These are phyloP conservation scores for Atractiella rhizophila DNA, from an alignment of 768 basidiomycete genomes.

Conservation along the genomic window DNA sequence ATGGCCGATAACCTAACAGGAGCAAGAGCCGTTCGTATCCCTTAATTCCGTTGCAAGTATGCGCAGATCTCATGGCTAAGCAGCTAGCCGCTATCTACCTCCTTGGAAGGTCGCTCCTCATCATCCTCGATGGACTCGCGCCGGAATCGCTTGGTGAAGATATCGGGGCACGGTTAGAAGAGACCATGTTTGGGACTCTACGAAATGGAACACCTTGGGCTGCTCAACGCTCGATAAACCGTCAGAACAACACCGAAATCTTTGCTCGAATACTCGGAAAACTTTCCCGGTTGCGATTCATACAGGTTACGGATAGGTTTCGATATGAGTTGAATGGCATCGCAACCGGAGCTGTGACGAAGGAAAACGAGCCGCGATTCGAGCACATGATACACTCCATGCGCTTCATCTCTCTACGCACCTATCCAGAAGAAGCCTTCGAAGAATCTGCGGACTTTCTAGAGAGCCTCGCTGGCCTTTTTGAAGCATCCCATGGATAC, in stretches of 20 bases:
- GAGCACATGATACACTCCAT: constrained; percentile 65
- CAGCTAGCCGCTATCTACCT: constrained; percentile 68
- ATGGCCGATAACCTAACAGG: constrained; percentile 18
- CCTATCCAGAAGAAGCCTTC: constrained; percentile 78
- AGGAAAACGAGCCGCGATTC: constrained; percentile 54
- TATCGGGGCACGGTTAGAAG: constrained; percentile 56
- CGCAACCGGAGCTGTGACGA: constrained; percentile 45
- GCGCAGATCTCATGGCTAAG: no score
- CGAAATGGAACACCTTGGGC: not conserved
- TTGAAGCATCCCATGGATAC: constrained; percentile 56
- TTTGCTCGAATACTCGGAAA: constrained; percentile 65
- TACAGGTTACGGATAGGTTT: constrained; percentile 80
- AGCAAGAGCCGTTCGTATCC: constrained; percentile 28
- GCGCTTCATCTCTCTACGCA: constrained; percentile 27
- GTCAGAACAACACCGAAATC: constrained; percentile 52
- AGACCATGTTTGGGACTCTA: constrained; percentile 67
- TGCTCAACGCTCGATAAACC: constrained; percentile 42
- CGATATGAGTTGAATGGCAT: constrained; percentile 51
- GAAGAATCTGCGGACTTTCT: constrained; percentile 83
- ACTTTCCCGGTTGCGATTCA: constrained; percentile 37
- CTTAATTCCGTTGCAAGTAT: constrained; percentile 40
- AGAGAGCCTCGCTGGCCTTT: constrained; percentile 55
- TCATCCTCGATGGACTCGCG: constrained; percentile 42
- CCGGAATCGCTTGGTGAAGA: constrained; percentile 55
- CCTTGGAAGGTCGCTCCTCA: constrained; percentile 63